A percentile compares a stretch with the other conserved stretches of the same genome.
These are phyloP conservation scores for Diatrype stigma DNA, from an alignment of 2,329 filamentous ascomycete species.

Conservation along the genomic window DNA sequence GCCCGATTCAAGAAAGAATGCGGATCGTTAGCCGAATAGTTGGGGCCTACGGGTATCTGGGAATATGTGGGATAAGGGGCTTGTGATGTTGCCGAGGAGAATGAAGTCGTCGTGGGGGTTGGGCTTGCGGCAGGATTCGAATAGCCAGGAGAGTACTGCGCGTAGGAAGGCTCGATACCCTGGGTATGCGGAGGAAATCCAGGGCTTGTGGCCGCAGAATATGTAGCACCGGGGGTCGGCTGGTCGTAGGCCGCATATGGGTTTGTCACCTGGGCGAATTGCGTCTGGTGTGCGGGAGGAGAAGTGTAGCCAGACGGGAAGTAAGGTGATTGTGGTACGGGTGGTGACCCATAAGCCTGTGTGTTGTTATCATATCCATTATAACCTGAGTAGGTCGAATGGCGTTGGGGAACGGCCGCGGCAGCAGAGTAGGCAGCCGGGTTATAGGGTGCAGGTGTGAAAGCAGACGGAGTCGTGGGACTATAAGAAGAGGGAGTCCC, in stretches of 20 bases:
- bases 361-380: constrained; percentile 34
- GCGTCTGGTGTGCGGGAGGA: constrained; percentile 21
- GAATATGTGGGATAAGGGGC: constrained; percentile 49
- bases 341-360: constrained; percentile 26
- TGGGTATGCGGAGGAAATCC: constrained; percentile 16
- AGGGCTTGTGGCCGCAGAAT: constrained; percentile 21
- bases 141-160: constrained; percentile 26
- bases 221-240: constrained; percentile 33
- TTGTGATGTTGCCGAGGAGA: constrained; percentile 33
- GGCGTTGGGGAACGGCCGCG: constrained; percentile 43
- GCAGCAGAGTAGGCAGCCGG: constrained; percentile 54
- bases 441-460: constrained; percentile 53
- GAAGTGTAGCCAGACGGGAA: constrained; percentile 24
- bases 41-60: constrained; percentile 50
- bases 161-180: constrained; percentile 27
- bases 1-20: constrained; percentile 40
- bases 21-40: constrained; percentile 44
- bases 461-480: constrained; percentile 35
- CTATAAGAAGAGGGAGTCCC: constrained; percentile 23
- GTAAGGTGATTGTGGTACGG: constrained; percentile 24
- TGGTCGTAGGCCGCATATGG: constrained; percentile 37
- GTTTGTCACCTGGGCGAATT: constrained; percentile 25
- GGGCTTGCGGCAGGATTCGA: constrained; percentile 36
- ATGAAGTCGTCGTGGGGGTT: constrained; percentile 33
- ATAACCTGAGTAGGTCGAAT: constrained; percentile 48